Evolutionary conservation across 306 rosid species (phyloP).

Genomic region (Bauhinia variegata): DNA sequence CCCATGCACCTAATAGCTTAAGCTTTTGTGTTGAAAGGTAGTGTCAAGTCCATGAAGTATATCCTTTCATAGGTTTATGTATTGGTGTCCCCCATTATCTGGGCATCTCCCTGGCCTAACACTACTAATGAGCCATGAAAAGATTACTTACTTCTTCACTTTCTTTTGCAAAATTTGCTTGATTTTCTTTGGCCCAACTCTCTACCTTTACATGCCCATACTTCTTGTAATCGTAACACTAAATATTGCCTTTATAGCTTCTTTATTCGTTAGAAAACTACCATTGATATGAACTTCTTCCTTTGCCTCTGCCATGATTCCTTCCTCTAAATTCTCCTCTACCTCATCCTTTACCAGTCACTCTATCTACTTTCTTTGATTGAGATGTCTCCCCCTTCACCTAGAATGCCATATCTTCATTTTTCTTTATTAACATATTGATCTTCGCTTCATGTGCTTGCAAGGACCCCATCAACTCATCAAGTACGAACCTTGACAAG

Average conservation of each 20-base stretch:
- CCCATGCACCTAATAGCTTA: too few species aligned
- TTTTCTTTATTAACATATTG: neutral
- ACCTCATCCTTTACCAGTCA: too few species aligned
- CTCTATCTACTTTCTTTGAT: neutral
- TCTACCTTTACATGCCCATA: conserved; percentile 2
- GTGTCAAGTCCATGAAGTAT: too few species aligned
- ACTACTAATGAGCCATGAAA: too few species aligned
- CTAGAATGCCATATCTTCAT: neutral
- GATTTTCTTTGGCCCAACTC: conserved; percentile 6
- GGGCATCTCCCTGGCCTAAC: too few species aligned
- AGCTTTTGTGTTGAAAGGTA: too few species aligned
- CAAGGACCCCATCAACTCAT: neutral
- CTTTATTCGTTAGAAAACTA: neutral
- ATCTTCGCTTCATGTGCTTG: neutral
- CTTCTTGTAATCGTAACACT: neutral
- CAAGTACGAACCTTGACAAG: too few species aligned
- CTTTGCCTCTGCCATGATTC: neutral
- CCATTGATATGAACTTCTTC: neutral
- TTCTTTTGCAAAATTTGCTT: too few species aligned
- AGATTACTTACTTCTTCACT: too few species aligned
- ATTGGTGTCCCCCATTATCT: too few species aligned
- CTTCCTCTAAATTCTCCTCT: neutral
- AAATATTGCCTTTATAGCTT: neutral
- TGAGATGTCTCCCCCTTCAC: neutral
- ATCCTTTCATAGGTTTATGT: too few species aligned